Conservation (phyloP, 1,139 yeast genomes). For the Candida tropicalis region DNA sequence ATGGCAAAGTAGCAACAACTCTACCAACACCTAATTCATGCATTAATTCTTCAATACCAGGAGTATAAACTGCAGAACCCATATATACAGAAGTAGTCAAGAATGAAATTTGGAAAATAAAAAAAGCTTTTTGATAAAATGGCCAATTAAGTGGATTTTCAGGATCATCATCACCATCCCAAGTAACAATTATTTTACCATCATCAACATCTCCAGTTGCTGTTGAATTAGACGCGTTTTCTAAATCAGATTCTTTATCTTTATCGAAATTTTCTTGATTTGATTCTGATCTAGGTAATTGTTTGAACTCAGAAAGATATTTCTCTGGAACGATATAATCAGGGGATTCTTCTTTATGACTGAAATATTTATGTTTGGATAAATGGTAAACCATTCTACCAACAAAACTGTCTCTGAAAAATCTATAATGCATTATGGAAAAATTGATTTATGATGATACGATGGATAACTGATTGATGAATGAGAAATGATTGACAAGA, state of each 20-base stretch:
- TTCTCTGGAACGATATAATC: slow-evolving; percentile 36
- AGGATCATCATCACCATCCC: slow-evolving; percentile 35
- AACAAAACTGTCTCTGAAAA: slow-evolving; percentile 31
- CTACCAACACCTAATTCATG: slow-evolving; percentile 45
- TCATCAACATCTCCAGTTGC: neutral
- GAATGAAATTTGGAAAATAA: slow-evolving; percentile 24
- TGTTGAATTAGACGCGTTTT: slow-evolving; percentile 1
- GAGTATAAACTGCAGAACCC: slow-evolving; percentile 34
- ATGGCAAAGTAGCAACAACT: slow-evolving; percentile 48
- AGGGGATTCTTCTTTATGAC: slow-evolving; percentile 30
- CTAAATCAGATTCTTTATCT: slow-evolving; percentile 5
- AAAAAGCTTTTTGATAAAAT: slow-evolving; percentile 19
- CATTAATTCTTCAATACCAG: slow-evolving; percentile 36
- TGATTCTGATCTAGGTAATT: slow-evolving; percentile 2
- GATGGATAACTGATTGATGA: no score
- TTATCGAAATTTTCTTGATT: slow-evolving; percentile 2
- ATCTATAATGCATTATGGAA: slow-evolving; percentile 13
- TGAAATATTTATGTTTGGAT: slow-evolving; percentile 27
- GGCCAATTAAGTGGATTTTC: slow-evolving; percentile 37
- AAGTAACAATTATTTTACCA: slow-evolving; percentile 20
- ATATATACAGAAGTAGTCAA: slow-evolving; percentile 29
- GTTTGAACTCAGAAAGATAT: slow-evolving; percentile 20
- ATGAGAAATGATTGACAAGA: no score
- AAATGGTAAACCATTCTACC: slow-evolving; percentile 32
- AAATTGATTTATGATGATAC: no score